Evolutionary conservation across 306 rosid genomes (phyloP), one percentile per base, ranked within the genome.

Genomic region (Lotus japonicus): DNA sequence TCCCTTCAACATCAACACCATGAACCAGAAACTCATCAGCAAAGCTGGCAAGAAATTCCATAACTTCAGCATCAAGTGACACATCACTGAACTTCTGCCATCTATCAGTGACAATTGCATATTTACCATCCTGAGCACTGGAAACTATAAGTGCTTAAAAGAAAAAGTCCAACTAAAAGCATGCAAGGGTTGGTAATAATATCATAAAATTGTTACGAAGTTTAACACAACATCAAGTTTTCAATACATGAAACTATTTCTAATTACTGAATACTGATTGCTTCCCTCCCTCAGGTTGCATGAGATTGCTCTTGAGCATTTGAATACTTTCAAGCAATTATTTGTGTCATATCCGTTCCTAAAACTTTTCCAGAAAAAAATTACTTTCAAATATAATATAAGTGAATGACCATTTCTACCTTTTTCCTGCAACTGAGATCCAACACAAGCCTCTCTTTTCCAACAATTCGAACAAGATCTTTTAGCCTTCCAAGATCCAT

Each of bases 1-100:
- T 94, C 78, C 97, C 98, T 84, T 94, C 98, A 74, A 94, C 97
- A 72, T 94, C 98, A 46, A 94, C 97, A 31, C 98, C 97, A 41
- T 94, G 98, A 66, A 90, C 97, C 50, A 94, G 83, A 85, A 94
- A 94, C 67, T 94, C 98, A 41, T 90, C 96, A 1, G 98, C 98
- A 73, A 82, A 90, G 60, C 73, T 72, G 74, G 92, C 96, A 74
- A 90, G 96, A 81, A 88, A 88, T 44, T 80, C 79, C 84, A 85
- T 77, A 35, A 90, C 76, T 76, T 81, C 58, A 16, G 80, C 74
- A 50, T 86, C 82, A 64, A 88, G 89, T 62, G 61, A 83, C 50
- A 90, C 92, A 70, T 88, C 95, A 57, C 95, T 90, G 77, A 94
- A 94, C 81, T 88, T 94, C 84, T 94, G 97, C 95, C 98, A 94